Conservation (phyloP, 345 rosid species). For the Euphorbia tirucalli region DNA sequence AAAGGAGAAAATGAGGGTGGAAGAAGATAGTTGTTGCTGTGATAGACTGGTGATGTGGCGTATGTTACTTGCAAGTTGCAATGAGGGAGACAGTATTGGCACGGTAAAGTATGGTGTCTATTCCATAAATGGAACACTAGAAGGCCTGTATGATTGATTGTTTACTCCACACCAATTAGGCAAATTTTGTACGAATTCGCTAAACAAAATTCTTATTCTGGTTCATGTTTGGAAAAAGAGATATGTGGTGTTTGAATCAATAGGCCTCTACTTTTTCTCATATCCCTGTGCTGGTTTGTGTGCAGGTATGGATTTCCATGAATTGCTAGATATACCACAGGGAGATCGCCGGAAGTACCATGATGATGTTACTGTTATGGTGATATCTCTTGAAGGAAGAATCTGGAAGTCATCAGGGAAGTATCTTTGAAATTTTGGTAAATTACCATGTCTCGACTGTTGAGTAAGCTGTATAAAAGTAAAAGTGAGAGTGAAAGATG, state of each 20-base stretch:
- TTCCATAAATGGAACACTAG: not conserved
- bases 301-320: slow-evolving; percentile 89
- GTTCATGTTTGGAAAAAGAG: no score
- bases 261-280: no score
- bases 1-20: no score
- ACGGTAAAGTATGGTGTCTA: not conserved
- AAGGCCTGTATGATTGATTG: not conserved
- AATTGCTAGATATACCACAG: slow-evolving; percentile 88
- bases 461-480: slow-evolving; percentile 1
- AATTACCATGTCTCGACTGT: not conserved
- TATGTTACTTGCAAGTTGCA: not conserved
- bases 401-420: slow-evolving; percentile 99
- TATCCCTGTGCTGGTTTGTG: not conserved
- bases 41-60: no score
- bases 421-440: slow-evolving; percentile 47
- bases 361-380: slow-evolving; percentile 93
- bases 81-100: not conserved
- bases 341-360: slow-evolving; percentile 97
- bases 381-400: slow-evolving; percentile 93
- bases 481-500: no score
- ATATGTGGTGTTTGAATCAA: no score
- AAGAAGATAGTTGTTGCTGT: no score
- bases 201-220: no score
- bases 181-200: no score
- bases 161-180: not conserved